Evolutionary conservation across 2,329 filamentous ascomycete species (phyloP).

Genomic region (Plenodomus biglobosus): DNA sequence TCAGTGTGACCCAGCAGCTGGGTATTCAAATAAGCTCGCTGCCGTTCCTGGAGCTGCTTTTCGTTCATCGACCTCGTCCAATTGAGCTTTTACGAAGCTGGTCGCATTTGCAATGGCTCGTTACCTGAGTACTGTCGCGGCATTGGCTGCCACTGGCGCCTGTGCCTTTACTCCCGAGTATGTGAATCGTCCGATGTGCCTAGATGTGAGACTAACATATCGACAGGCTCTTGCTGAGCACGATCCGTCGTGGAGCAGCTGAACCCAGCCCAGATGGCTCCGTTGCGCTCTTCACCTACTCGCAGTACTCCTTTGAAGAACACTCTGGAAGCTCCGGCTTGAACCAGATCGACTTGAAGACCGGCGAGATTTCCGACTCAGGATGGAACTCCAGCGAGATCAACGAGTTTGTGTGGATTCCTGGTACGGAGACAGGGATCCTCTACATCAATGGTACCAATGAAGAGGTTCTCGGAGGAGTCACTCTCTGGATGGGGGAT

Average conservation of each 20-base stretch:
- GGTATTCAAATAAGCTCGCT: conserved; percentile 28
- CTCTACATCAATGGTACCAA: conserved; percentile 66
- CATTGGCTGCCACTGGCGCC: conserved; percentile 38
- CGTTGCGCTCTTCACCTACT: conserved; percentile 66
- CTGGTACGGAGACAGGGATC: conserved; percentile 52
- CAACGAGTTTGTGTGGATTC: conserved; percentile 40
- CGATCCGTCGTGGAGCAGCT: conserved; percentile 70
- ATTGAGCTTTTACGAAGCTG: conserved; percentile 30
- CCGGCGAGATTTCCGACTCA: conserved; percentile 36
- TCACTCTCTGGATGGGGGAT: conserved; percentile 42
- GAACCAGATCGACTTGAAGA: conserved; percentile 36
- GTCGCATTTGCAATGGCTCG: conserved; percentile 39
- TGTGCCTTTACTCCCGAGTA: conserved; percentile 42
- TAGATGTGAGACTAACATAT: conserved; percentile 1
- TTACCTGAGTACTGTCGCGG: conserved; percentile 35
- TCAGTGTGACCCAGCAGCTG: conserved; percentile 5
- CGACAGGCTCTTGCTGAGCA: conserved; percentile 59
- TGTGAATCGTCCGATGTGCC: conserved; percentile 5
- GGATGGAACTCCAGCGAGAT: conserved; percentile 37
- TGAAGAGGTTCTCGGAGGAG: conserved; percentile 52
- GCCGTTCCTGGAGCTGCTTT: conserved; percentile 14
- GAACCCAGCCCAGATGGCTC: conserved; percentile 67
- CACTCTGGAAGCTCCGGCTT: conserved; percentile 62
- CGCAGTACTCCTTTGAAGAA: conserved; percentile 76
- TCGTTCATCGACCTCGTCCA: conserved; percentile 27